A percentile compares a stretch with the other conserved stretches of the same genome.
These are phyloP conservation scores for Penicillium lividum DNA, from an alignment of 495 filamentous ascomycete species.

Conservation along the genomic window DNA sequence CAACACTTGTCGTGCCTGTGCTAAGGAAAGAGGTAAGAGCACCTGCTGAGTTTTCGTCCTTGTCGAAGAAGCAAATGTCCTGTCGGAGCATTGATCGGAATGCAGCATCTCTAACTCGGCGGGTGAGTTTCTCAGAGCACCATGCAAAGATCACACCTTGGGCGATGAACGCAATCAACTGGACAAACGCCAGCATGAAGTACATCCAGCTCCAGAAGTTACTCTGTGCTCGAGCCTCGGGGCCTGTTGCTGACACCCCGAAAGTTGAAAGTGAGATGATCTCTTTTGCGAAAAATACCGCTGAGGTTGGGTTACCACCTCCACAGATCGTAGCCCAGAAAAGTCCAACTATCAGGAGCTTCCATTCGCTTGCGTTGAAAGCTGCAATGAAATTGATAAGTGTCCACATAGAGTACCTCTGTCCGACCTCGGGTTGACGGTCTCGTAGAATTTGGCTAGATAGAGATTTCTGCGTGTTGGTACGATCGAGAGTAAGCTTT, in stretches of 20 bases:
- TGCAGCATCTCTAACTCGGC: conserved; percentile 69
- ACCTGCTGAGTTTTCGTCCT: conserved; percentile 62
- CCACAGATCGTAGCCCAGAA: conserved; percentile 76
- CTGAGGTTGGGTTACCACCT: conserved; percentile 76
- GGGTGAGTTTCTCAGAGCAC: conserved; percentile 77
- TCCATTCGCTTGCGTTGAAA: conserved; percentile 75
- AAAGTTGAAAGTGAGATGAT: conserved; percentile 60
- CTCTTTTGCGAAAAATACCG: conserved; percentile 83
- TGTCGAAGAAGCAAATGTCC: conserved; percentile 84
- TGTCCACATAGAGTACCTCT: conserved; percentile 71
- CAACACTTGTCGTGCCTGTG: conserved; percentile 72
- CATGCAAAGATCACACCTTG: conserved; percentile 76
- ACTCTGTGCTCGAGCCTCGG: conserved; percentile 58
- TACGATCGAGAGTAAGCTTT: conserved; percentile 8
- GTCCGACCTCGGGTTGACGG: conserved; percentile 34
- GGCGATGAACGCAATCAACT: conserved; percentile 63
- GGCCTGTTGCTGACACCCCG: conserved; percentile 26
- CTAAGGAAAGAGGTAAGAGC: conserved; percentile 78
- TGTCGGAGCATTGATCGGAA: conserved; percentile 80
- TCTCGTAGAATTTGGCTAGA: conserved; percentile 1
- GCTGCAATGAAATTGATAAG: conserved; percentile 77
- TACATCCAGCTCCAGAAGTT: conserved; percentile 93
- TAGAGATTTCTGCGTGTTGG: conserved; percentile 30
- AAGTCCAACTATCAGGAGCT: conserved; percentile 72
- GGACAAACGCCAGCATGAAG: conserved; percentile 79